Percentiles rank a stretch among this genome's conserved stretches.
Conservation (phyloP, 768 basidiomycete genomes). For the Lepiota brunneoincarnata region DNA sequence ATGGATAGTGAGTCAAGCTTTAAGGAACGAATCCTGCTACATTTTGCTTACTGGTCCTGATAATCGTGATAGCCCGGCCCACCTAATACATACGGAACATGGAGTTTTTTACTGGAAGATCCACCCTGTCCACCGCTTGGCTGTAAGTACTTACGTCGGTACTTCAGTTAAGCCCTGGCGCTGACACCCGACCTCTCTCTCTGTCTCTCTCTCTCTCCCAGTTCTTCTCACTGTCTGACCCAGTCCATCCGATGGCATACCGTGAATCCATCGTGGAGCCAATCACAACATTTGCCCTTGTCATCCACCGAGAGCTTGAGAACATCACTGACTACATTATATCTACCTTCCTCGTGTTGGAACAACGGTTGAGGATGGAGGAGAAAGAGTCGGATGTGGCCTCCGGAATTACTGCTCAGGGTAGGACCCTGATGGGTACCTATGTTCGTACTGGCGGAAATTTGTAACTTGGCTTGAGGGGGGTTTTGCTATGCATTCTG, state of each 20-base stretch:
- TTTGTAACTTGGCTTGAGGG: too few species aligned
- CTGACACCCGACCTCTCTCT: background rate
- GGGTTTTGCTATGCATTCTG: too few species aligned
- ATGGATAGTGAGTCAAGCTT: constrained; percentile 15
- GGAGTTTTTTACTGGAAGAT: constrained; percentile 17
- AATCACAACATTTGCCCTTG: constrained; percentile 10
- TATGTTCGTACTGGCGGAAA: background rate
- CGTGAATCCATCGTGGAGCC: constrained; percentile 2
- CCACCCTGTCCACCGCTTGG: constrained; percentile 13
- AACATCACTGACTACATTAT: constrained; percentile 18
- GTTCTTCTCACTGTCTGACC: constrained; percentile 16
- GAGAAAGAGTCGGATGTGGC: constrained; percentile 13
- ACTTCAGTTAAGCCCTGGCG: background rate
- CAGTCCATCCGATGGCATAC: constrained; percentile 15
- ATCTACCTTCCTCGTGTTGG: constrained; percentile 20
- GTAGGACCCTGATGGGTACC: background rate
- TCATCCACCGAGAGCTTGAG: constrained; percentile 13
- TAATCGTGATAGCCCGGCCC: background rate
- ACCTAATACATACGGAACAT: constrained; percentile 12
- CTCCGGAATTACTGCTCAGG: background rate
- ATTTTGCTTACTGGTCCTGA: background rate
- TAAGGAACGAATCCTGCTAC: background rate
- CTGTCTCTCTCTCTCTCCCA: too few species aligned
- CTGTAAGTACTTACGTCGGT: constrained; percentile 7
- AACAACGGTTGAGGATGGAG: constrained; percentile 14